Base-by-base conservation (phyloP, 1,284 basidiomycete species). In the Pseudozyma pruni region DNA sequence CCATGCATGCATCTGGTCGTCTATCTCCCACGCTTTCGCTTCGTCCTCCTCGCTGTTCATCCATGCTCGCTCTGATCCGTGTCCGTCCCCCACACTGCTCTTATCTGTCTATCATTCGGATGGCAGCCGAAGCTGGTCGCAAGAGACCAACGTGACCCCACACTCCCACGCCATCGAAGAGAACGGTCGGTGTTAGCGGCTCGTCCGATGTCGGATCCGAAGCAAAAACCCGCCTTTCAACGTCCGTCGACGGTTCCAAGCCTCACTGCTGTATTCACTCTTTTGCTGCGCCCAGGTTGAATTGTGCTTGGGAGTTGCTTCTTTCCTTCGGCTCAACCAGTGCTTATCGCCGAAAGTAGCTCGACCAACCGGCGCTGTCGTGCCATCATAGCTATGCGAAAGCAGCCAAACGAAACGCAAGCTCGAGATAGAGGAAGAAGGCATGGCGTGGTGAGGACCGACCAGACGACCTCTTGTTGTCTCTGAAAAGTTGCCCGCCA, bases 101-200 rank as follows among this genome's bases (percentile, higher is more conserved):
- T 44, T 44, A 44, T 44, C 42, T 13, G 31, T 8, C 29, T 33
- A 44, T 44, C 42, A 29, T 29, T 33, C 13, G 27, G 29, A 20
- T 20, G 19, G 14, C 19, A 33, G 14, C 19, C 11, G 17, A 13
- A 13, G 19, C 22, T 25, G 39, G 11, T 8, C 8, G 2, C n/a
- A 39, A 49, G n/a, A 17, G 46, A 49, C 17, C 48, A 54, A 32
- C 51, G 51, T 54, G 51, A 54, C 51, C 51, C 51, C 31, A 40
- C 51, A 29, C n/a, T 22, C 25, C 35, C 19, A 32, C 35, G 19
- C 16, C 34, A n/a, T 9, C 8, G 29, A 39, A 6, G 27, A 29
- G 27, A 7, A 7, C 27, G 2, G 32, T 46, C 51, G 51, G 51
- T 54, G n/a, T 40, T 46, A 40, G n/a, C 51, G 51, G 51, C 46